phyloP scores from a whole-genome alignment of 2,329 filamentous ascomycete species.

The Aschersonia sp. region DNA sequence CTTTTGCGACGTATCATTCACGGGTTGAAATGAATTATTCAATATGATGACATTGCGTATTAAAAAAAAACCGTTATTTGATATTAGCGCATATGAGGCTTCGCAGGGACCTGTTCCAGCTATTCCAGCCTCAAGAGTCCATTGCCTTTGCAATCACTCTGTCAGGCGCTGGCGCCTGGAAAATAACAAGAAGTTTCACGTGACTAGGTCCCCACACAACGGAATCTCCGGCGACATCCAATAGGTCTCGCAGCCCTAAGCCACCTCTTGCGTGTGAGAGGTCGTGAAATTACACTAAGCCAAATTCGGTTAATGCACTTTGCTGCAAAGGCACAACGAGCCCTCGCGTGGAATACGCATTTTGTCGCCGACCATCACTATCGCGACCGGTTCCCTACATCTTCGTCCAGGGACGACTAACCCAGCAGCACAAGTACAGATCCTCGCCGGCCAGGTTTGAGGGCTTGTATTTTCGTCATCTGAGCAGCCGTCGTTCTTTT shows the following conservation, averaged over 20 bases:
- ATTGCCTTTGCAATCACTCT: no score
- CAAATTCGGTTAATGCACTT: slow-evolving; percentile 17
- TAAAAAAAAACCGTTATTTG: no score
- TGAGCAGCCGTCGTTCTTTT: slow-evolving; percentile 17
- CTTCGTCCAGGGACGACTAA: slow-evolving; percentile 24
- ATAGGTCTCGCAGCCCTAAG: slow-evolving; percentile 29
- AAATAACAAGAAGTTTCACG: no score
- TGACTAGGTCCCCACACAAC: no score
- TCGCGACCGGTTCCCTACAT: slow-evolving; percentile 25
- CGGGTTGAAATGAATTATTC: no score
- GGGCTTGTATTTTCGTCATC: slow-evolving; percentile 20
- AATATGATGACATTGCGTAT: no score
- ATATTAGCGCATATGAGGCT: no score
- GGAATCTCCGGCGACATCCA: slow-evolving; percentile 4
- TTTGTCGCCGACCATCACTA: slow-evolving; percentile 23
- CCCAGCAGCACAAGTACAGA: slow-evolving; percentile 25
- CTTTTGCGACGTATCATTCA: no score
- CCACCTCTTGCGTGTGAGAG: slow-evolving; percentile 13
- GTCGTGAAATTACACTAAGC: slow-evolving; percentile 14
- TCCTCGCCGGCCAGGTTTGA: slow-evolving; percentile 22
- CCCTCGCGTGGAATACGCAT: slow-evolving; percentile 22
- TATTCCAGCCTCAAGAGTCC: no score
- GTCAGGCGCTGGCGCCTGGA: no score
- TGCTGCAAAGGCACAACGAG: slow-evolving; percentile 24
- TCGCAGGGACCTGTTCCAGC: no score